Base-by-base conservation (phyloP, 352 stramenopile genomes). In the Nothophytophthora sp. region DNA sequence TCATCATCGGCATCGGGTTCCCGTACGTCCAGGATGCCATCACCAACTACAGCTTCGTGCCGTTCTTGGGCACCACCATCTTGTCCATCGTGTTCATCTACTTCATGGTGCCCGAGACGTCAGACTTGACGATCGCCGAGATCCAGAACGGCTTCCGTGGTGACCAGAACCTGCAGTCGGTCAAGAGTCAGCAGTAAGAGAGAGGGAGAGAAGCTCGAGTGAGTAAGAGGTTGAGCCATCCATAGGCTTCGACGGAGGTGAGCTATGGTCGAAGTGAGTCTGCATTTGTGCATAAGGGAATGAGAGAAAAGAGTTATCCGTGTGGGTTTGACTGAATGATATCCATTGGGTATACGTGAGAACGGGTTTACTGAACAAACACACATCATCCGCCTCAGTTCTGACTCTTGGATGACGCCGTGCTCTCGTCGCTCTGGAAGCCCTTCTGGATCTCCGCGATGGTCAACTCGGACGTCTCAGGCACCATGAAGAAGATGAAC, bases 391-490 rank as follows among this genome's bases (percentile, higher is more conserved):
- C 41, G 6, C 28, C 12, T 48, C 9, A 33, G n/a, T 48, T 24
- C 28, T 49, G 34, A 32, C 23, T 66, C 50, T 66, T 66, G 33
- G 35, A 48, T 0, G 37, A 47, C 37, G 44, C 49, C 13, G 19
- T 19, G 37, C 37, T 45, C n/a, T 47, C 34, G 15, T 55, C 44
- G n/a, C 50, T 52, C 0, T 60, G 63, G 45, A 85, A 85, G 25
- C 60, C 58, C 12, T 59, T 43, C 25, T 84, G 76, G 57, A 90
- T 90, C 55, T 86, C 73, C 9, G 79, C 70, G 39, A 67, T 80
- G 10, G 79, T 86, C 40, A 79, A 77, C 27, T 76, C 65, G 11
- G 63, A 73, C 15, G 80, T 90, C 60, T 90, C 80, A 9, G 80
- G 80, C 16, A 90, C 58, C 45, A 64, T 64, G 15, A 68, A 36